Base-by-base conservation (phyloP, 768 basidiomycete genomes). In the Lactarius trivialis region DNA sequence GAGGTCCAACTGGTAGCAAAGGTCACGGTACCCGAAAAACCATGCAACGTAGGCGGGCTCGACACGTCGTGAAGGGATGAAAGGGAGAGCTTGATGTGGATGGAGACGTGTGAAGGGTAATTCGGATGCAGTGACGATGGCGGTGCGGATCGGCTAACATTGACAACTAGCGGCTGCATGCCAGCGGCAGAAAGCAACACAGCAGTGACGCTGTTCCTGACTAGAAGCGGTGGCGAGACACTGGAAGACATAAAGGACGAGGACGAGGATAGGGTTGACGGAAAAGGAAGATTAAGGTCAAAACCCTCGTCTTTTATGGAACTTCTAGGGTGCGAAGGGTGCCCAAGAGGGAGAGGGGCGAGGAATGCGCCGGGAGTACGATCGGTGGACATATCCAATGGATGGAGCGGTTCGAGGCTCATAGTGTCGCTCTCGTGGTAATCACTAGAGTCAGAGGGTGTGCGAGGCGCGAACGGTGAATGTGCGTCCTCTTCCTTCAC, bases 111-210 rank as follows among this genome's bases (percentile, higher is more conserved):
- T 33, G 66, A 57, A 30, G 59, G 69, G 77, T 41, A 77, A 76
- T 28, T 72, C 67, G 34, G 70, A 71, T 52, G 71, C 68, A 54
- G 76, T 36, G 41, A 56, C 63, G 24, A 78, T 73, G 51, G 79
- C 76, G 51, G 75, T 65, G 51, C 54, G 48, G 55, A 85, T 72
- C 78, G 75, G 70, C 85, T 85, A 60, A 87, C 75, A 63, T 84
- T 81, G 71, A 88, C 76, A 33, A 77, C 74, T 58, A 84, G 78
- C 19, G 84, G 78, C n/a, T 78, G 73, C 84, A 89, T 86, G 61
- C 87, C 86, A 67, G 87, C 85, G 26, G 88, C 83, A 69, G 79
- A 79, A 19, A 90, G 76, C 43, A 77, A 79, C 60, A 89, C 71
- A 51, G 74, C 74, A 15, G 73, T 72, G 50, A 79, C 61, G 48